These are phyloP conservation scores for Capsicum chinense DNA, from an alignment of 257 asterid genomes.

Conservation along the genomic window DNA sequence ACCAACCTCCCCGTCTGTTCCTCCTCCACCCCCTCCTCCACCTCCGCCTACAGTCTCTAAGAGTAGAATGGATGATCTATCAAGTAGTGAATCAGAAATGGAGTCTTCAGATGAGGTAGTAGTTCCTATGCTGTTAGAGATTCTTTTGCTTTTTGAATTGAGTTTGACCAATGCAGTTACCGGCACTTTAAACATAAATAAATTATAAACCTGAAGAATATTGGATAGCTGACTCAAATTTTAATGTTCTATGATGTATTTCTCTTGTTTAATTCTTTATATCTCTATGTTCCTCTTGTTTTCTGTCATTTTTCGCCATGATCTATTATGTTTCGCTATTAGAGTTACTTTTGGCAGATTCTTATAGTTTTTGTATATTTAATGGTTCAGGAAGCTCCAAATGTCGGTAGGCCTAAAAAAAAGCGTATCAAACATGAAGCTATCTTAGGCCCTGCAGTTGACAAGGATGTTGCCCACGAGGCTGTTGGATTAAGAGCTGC, in stretches of 20 bases:
- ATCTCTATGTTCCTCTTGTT: slow-evolving; percentile 7
- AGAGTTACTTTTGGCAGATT: slow-evolving; percentile 12
- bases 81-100: slow-evolving; percentile 87
- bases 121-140: not conserved
- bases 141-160: not conserved
- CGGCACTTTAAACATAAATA: not conserved
- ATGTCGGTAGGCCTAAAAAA: slow-evolving; percentile 48
- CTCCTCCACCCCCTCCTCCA: slow-evolving; percentile 56
- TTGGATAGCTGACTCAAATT: not conserved
- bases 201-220: not conserved
- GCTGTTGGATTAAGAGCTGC: slow-evolving; percentile 87
- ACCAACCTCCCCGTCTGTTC: slow-evolving; percentile 57
- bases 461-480: slow-evolving; percentile 83
- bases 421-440: slow-evolving; percentile 72
- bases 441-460: slow-evolving; percentile 87
- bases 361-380: slow-evolving; percentile 33
- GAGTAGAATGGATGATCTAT: slow-evolving; percentile 46
- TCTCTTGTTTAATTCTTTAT: slow-evolving; percentile 6
- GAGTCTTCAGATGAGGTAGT: slow-evolving; percentile 95
- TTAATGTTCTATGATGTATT: slow-evolving; percentile 17
- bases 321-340: not conserved
- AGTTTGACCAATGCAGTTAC: not conserved
- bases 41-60: slow-evolving; percentile 58
- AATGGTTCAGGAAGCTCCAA: slow-evolving; percentile 57
- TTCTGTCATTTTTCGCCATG: not conserved